Evolutionary conservation across 225 moss, liverwort and hornwort species (phyloP), one percentile per base, ranked within the genome.

Genomic region (Marchantia paleacea): DNA sequence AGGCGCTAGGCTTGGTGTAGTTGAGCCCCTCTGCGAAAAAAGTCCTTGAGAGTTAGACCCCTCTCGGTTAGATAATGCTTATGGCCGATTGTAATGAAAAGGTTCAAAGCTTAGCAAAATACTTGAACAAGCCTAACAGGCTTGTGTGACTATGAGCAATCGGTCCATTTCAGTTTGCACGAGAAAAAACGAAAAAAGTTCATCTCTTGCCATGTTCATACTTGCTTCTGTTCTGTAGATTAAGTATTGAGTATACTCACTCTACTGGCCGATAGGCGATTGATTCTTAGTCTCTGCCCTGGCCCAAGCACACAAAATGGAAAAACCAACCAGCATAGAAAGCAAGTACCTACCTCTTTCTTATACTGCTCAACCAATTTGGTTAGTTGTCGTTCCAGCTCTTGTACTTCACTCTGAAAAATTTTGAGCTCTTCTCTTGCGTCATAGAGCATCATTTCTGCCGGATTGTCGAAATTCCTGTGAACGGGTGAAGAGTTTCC

Each of bases 401-500:
- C 81, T 31, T 72, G 57, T 14, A 87, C 78, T 74, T 87, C 87
- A 24, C 30, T 50, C 66, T 82, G 71, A 77, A 82, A 53, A 60
- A 22, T 31, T 52, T 22, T 18, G n/a, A 75, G 75, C 76, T 87
- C 80, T 30, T 80, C 84, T 84, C 87, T 82, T 6, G 82, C 72
- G 24, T 87, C 82, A 76, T 79, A 84, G 5, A 84, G 80, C 24
- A 84, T 68, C 58, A 7, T 68, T 74, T 87, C 87, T 12, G 81
- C 61, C 14, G 79, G 82, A 75, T 81, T 81, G 30, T 81, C 66
- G 7, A 67, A 53, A 53, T 74, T 64, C 30, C 73, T 75, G 52
- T 67, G 8, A 30, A 12, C 72, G 50, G 22, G 57, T n/a, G 51
- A 13, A 30, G 3, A 12, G 30, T 68, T 68, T 29, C 13, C 68